Evolutionary conservation across 2,329 filamentous ascomycete species (phyloP).

Genomic region (Colletotrichum chrysophilum): DNA sequence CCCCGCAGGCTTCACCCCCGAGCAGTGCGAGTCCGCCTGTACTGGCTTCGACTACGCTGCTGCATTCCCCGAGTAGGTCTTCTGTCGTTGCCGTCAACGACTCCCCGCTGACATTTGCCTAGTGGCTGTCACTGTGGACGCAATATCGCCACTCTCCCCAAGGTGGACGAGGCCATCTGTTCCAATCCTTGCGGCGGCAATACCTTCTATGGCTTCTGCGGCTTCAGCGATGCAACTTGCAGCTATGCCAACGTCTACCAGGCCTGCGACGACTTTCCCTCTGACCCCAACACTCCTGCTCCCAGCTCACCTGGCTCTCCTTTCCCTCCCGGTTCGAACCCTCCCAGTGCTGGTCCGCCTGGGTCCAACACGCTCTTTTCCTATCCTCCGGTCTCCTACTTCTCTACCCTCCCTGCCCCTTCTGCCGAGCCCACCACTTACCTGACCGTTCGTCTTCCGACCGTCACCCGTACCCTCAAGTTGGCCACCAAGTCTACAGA

Average conservation of each 20-base stretch:
- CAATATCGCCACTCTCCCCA: neutral
- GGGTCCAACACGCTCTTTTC: neutral
- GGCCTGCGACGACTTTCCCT: neutral
- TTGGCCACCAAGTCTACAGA: neutral
- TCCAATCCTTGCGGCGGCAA: slow-evolving; percentile 2
- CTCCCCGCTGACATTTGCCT: neutral
- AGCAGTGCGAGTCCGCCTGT: slow-evolving; percentile 20
- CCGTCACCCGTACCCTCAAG: slow-evolving; percentile 13
- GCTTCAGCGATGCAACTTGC: neutral
- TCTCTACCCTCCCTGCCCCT: neutral
- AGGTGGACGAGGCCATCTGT: slow-evolving; percentile 9
- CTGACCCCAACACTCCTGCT: neutral
- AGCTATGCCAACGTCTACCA: slow-evolving; percentile 12
- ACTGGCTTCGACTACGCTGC: slow-evolving; percentile 9
- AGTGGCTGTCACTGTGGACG: slow-evolving; percentile 18
- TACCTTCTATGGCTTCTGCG: neutral
- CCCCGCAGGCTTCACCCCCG: neutral
- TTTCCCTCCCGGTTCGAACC: neutral
- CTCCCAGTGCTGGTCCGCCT: neutral
- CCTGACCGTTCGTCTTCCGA: neutral
- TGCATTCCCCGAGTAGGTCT: slow-evolving; percentile 5
- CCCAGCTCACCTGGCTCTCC: neutral
- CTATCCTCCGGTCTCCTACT: neutral
- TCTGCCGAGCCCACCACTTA: neutral
- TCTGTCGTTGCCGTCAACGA: accelerated